Percentiles rank a stretch among this genome's conserved stretches.
phyloP scores from a whole-genome alignment of 106 monocot genomes.

The Acorus gramineus region DNA sequence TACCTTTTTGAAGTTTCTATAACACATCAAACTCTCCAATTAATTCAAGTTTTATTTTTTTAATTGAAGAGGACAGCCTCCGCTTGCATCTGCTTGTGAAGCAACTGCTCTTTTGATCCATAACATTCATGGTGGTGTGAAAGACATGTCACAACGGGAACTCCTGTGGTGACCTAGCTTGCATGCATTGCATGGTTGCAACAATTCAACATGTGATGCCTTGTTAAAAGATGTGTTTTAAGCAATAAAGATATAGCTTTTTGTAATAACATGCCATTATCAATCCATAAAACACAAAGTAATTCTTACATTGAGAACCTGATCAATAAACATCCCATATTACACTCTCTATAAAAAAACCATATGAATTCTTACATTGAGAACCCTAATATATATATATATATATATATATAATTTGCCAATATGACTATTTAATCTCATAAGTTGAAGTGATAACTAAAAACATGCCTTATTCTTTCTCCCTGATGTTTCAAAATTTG shows the following conservation, averaged over 20 bases:
- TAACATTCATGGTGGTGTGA: neutral
- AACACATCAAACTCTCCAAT: too few species aligned
- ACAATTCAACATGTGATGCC: neutral
- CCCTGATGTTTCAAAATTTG: too few species aligned
- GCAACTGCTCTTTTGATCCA: neutral
- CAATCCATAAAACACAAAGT: neutral
- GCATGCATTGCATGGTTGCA: neutral
- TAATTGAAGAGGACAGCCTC: neutral
- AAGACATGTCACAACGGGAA: neutral
- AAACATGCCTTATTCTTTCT: too few species aligned
- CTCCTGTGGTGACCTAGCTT: neutral
- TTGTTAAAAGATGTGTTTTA: neutral
- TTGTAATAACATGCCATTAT: neutral
- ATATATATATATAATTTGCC: too few species aligned
- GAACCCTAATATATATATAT: too few species aligned
- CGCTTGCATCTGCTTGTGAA: neutral
- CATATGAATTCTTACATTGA: too few species aligned
- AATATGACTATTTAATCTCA: too few species aligned
- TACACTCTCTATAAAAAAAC: neutral
- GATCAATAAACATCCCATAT: neutral
- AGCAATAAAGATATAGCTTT: too few species aligned
- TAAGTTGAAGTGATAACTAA: too few species aligned
- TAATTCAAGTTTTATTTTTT: too few species aligned
- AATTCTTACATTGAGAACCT: neutral
- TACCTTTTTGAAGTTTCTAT: too few species aligned